Percentiles rank a stretch among this genome's conserved stretches.
These are phyloP conservation scores for Trichoderma afroharzianum DNA, from an alignment of 2,329 filamentous ascomycete genomes.

Conservation along the genomic window DNA sequence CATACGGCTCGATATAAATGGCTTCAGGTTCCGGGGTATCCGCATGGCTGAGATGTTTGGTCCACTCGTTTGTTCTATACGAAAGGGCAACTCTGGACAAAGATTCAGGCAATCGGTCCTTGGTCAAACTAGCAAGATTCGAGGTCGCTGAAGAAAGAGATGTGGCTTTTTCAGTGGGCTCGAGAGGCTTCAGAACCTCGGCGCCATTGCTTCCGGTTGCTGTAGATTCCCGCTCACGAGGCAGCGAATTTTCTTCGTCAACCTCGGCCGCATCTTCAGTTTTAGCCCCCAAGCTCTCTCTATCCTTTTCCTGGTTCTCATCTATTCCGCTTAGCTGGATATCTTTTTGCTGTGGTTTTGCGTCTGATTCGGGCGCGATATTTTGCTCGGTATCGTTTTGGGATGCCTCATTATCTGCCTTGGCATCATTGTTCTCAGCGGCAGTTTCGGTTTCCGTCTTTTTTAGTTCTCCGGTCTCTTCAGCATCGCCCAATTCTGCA, in stretches of 20 bases:
- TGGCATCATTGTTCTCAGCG: neutral
- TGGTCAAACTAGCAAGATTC: constrained; percentile 48
- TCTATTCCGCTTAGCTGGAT: neutral
- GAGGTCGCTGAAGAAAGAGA: constrained; percentile 43
- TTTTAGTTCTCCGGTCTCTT: neutral
- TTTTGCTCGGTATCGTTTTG: neutral
- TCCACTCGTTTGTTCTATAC: constrained; percentile 94
- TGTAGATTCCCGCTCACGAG: constrained; percentile 12
- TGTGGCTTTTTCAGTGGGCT: constrained; percentile 34
- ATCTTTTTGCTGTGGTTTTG: neutral
- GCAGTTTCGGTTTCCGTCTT: neutral
- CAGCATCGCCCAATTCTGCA: constrained; percentile 32
- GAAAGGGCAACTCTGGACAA: constrained; percentile 74
- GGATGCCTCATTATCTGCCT: neutral
- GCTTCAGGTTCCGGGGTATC: constrained; percentile 67
- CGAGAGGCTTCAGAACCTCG: constrained; percentile 7
- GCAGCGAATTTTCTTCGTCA: neutral
- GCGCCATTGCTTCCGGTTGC: neutral
- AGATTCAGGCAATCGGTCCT: constrained; percentile 62
- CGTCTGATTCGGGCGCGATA: neutral
- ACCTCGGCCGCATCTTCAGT: neutral
- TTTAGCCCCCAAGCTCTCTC: neutral
- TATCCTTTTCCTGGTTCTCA: neutral
- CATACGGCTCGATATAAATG: constrained; percentile 45
- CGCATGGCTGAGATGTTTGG: constrained; percentile 77